Conservation (phyloP, 306 rosid species). For the Hylodesmum podocarpum region DNA sequence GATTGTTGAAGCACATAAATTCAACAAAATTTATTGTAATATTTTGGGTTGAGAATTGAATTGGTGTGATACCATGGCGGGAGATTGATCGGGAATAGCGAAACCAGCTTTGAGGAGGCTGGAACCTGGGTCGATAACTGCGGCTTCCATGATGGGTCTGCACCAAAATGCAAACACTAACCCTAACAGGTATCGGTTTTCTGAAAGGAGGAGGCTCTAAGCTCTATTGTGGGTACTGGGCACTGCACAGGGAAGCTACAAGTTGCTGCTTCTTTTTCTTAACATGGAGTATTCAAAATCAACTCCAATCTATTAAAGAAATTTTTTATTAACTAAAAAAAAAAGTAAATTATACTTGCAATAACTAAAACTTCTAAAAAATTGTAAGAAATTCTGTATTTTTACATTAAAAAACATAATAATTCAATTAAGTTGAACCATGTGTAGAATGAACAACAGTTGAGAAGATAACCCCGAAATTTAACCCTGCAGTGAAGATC, state of each 20-base stretch:
- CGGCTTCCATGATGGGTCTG: slow-evolving; percentile 81
- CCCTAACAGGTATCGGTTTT: slow-evolving; percentile 33
- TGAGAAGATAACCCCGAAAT: too few relatives aligned
- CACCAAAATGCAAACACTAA: slow-evolving; percentile 35
- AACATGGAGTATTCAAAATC: too few relatives aligned
- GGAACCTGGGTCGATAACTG: slow-evolving; percentile 82
- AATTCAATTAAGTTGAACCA: too few relatives aligned
- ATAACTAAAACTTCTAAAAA: too few relatives aligned
- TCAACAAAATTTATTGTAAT: background rate
- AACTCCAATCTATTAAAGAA: too few relatives aligned
- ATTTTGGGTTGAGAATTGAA: background rate
- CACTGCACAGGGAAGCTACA: background rate
- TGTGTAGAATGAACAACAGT: too few relatives aligned
- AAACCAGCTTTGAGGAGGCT: slow-evolving; percentile 93
- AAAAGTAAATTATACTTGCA: too few relatives aligned
- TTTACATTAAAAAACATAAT: too few relatives aligned
- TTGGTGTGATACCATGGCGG: slow-evolving; percentile 58
- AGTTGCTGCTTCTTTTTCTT: too few relatives aligned
- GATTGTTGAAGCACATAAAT: background rate
- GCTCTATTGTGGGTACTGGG: background rate
- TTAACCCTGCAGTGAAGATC: too few relatives aligned
- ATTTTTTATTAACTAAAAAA: too few relatives aligned
- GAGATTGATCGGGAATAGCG: slow-evolving; percentile 94
- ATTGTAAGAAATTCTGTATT: too few relatives aligned
- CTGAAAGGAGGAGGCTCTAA: background rate